Evolutionary conservation across 202 grass and related monocot species (phyloP), one percentile per base, ranked within the genome.

Genomic region (Hordeum pubiflorum): DNA sequence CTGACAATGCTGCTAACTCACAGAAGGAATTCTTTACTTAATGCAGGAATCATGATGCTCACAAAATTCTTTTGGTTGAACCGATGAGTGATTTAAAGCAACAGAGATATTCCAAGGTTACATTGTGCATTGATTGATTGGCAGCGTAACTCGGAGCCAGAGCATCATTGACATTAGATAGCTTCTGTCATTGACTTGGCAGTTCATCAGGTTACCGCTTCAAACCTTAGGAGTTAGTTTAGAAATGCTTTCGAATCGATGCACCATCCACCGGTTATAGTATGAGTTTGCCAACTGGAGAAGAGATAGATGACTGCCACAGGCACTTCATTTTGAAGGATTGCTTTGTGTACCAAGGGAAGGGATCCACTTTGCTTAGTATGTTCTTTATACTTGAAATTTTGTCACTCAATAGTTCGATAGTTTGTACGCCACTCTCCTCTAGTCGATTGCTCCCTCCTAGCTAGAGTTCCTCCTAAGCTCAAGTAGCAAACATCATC

Each of bases 141-240:
- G 12, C 29, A 12, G 15, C 44, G 58, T 23, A 80, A 57, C 41
- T 79, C 63, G 22, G 63, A 74, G 58, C 46, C 33, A 74, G 31
- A 74, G 44, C 23, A 9, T 69, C 66, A 13, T 17, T 68, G 7
- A 57, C 23, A 57, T 7, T 18, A 4, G 5, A 32, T 39, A 58
- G 23, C 43, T 85, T 57, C 58, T 66, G 58, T 43, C 59, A 34
- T 80, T n/a, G 20, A 58, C 43, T 80, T 74, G 44, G 43, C 43
- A 64, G 68, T 58, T 75, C 77, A 75, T 81, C 17, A 59, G 48
- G 26, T 46, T 65, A 40, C 18, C 39, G 10, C 52, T 36, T n/a
- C 40, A 59, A 74, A 60, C 69, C 32, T 3, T 80, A 32, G 38
- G 76, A 56, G 20, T 56, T 56, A 26, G 15, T 40, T 32, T 74